Base-by-base conservation (phyloP, 176 grass and related monocot genomes). In the Thinopyrum elongatum region DNA sequence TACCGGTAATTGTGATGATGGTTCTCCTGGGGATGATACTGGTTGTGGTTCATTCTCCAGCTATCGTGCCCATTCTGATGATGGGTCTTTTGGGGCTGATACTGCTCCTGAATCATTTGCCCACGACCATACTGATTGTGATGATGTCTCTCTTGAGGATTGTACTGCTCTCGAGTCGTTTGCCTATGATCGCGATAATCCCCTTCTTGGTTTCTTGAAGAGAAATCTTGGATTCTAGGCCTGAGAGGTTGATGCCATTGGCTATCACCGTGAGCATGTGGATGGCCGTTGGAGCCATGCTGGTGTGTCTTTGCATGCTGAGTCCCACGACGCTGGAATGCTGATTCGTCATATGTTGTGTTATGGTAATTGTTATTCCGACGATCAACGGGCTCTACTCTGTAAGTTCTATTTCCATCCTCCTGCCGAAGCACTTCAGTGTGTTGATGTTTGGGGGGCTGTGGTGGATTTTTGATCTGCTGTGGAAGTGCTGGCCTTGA, bases 211-310 rank as follows among this genome's bases (percentile, higher is more conserved):
- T 36, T 75, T 17, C 6, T 46, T 83, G 72, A 70, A 77, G 46
- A 15, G 55, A 79, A 79, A 62, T 84, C 29, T 10, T 62, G 30
- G 46, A 78, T 88, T 78, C 14, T 74, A 74, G 71, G 71, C 41
- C 25, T 74, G 70, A 46, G 39, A 46, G 80, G 74, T 78, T 46
- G 62, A 82, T 66, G 44, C n/a, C 29, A 11, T 77, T 59, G 44
- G 44, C 67, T 35, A 49, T 88, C 36, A 61, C n/a, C 22, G 2
- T 8, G 29, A 23, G 1, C 51, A 27, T 63, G n/a, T 62, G n/a
- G 63, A 79, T 72, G 55, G 51, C 28, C 82, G n/a, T 8, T 83
- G 29, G 38, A 84, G 65, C 64, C 63, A 83, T 35, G 58, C 59
- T 80, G 77, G 28, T 51, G 10, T 77, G 70, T 38, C 17, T 76